phyloP scores from a whole-genome alignment of 306 rosid genomes.

The Acacia acuminata region DNA sequence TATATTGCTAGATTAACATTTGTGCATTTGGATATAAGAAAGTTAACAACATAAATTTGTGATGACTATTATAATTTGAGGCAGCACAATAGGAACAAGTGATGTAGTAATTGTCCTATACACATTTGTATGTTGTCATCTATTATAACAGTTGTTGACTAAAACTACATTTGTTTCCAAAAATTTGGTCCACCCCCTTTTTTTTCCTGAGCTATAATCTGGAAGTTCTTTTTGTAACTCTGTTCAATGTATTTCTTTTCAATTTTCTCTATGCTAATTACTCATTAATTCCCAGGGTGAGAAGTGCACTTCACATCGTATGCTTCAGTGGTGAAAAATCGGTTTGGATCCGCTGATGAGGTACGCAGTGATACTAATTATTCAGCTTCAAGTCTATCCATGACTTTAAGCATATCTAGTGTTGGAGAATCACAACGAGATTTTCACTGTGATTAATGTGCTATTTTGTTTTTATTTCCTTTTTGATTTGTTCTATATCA shows the following conservation, averaged over 20 bases:
- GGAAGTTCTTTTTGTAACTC: slow-evolving; percentile 10
- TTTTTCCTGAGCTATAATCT: background rate
- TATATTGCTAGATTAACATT: background rate
- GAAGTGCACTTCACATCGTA: slow-evolving; percentile 73
- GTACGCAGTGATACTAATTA: slow-evolving; percentile 38
- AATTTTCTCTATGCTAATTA: slow-evolving; percentile 25
- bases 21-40: background rate
- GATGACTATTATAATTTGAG: slow-evolving; percentile 1
- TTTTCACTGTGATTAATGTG: background rate
- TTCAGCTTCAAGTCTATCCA: background rate
- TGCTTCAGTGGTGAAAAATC: slow-evolving; percentile 92
- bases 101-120: background rate
- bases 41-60: background rate
- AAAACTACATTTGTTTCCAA: slow-evolving; percentile 2
- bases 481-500: background rate
- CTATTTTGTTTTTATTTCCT: background rate
- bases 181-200: background rate
- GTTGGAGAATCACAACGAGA: background rate
- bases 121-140: background rate
- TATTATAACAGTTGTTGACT: background rate
- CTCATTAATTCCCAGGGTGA: slow-evolving; percentile 69
- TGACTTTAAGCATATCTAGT: background rate
- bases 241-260: slow-evolving; percentile 10
- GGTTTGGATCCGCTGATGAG: slow-evolving; percentile 95
- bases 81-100: background rate